Evolutionary conservation across 257 asterid genomes (phyloP).

Genomic region (Lycium ferocissimum): DNA sequence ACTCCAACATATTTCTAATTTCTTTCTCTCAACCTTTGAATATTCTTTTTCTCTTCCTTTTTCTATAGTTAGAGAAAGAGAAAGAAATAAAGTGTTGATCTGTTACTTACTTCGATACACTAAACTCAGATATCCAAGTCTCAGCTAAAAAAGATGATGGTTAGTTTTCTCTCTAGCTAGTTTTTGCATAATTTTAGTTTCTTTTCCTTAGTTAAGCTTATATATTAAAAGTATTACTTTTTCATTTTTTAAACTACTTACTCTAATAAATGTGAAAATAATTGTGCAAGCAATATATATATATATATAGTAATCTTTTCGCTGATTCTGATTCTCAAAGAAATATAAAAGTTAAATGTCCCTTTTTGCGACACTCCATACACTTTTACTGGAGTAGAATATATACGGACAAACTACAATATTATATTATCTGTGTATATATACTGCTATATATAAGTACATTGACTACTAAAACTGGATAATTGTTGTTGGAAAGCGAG

Average conservation of each 20-base stretch:
- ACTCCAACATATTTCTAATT: not conserved
- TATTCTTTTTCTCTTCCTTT: not conserved
- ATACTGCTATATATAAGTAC: not conserved
- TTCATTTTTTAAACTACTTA: no score
- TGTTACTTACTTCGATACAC: not conserved
- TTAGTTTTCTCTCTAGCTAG: not conserved
- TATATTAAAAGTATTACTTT: no score
- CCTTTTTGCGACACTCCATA: not conserved
- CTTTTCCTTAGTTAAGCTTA: not conserved
- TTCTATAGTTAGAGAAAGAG: not conserved
- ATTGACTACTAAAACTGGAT: not conserved
- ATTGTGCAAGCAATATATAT: no score
- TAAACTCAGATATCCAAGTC: slow-evolving; percentile 9
- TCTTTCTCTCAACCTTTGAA: not conserved
- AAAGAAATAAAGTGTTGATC: not conserved
- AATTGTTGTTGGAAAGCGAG: not conserved
- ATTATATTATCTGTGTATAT: not conserved
- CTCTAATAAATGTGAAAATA: no score
- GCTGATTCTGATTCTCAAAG: not conserved
- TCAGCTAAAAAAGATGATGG: not conserved
- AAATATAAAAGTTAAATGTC: no score
- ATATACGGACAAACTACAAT: no score
- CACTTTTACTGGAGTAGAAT: not conserved
- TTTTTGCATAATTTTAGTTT: not conserved
- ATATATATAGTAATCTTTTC: not conserved